A percentile compares a stretch with the other conserved stretches of the same genome.
Evolutionary conservation across 2,329 filamentous ascomycete species (phyloP).

Genomic region (Colletotrichum abscissum): DNA sequence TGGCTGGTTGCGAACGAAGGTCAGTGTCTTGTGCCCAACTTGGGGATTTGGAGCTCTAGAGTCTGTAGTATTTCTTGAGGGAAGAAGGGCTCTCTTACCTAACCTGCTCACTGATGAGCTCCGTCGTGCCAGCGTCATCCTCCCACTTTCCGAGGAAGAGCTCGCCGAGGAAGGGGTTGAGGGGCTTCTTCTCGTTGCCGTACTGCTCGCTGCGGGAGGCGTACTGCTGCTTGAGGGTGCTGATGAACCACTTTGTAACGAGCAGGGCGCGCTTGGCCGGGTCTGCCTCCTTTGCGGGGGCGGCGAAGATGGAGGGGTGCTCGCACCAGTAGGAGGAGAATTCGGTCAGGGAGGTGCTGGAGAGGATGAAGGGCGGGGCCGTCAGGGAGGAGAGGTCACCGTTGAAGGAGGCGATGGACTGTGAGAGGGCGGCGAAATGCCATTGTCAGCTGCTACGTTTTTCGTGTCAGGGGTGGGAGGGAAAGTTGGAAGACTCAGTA

Average conservation of each 20-base stretch:
- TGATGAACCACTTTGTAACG: constrained; percentile 97
- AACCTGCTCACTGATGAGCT: constrained; percentile 94
- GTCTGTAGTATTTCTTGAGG: neutral
- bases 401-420: constrained; percentile 84
- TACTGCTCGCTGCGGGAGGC: constrained; percentile 79
- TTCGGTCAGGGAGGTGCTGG: constrained; percentile 81
- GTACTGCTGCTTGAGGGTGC: constrained; percentile 89
- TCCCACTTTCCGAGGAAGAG: constrained; percentile 93
- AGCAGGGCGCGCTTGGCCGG: constrained; percentile 84
- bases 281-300: constrained; percentile 82
- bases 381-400: constrained; percentile 85
- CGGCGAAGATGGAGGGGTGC: constrained; percentile 81
- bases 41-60: too few species aligned
- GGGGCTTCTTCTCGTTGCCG: constrained; percentile 95
- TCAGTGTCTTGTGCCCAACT: too few species aligned
- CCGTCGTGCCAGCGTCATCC: constrained; percentile 83
- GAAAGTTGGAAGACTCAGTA: neutral
- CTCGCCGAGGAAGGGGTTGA: constrained; percentile 97
- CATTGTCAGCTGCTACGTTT: neutral
- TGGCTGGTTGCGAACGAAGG: constrained; percentile 56
- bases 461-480: neutral
- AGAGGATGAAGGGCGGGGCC: constrained; percentile 85
- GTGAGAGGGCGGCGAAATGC: neutral
- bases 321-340: constrained; percentile 88
- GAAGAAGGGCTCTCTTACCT: constrained; percentile 57